Evolutionary conservation across 805 yeast species (phyloP).

Genomic region (Komagataella pseudopastoris): DNA sequence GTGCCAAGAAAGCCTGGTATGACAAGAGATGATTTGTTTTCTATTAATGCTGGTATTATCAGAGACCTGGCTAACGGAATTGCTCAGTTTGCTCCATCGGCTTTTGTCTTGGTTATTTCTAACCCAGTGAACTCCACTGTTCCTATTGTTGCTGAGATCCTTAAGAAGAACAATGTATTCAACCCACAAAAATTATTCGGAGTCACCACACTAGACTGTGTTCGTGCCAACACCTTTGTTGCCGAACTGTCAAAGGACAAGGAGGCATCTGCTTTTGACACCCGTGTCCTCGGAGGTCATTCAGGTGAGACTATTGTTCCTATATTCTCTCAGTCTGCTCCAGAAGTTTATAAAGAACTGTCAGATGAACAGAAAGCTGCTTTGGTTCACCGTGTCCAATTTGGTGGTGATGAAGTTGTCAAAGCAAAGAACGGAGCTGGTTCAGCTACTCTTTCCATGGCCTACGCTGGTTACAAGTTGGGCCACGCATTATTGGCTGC

Average conservation of each 20-base stretch:
- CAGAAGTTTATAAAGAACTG: slow-evolving; percentile 12
- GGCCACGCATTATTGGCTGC: slow-evolving; percentile 52
- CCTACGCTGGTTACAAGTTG: slow-evolving; percentile 77
- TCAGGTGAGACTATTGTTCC: slow-evolving; percentile 94
- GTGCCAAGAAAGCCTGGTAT: slow-evolving; percentile 54
- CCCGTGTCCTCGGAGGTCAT: slow-evolving; percentile 88
- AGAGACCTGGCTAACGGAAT: slow-evolving; percentile 61
- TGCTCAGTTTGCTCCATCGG: slow-evolving; percentile 58
- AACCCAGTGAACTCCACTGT: slow-evolving; percentile 93
- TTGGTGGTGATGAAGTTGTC: slow-evolving; percentile 94
- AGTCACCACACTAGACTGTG: slow-evolving; percentile 79
- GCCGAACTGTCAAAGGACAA: slow-evolving; percentile 31
- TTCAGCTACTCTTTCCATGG: slow-evolving; percentile 88
- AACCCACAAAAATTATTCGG: slow-evolving; percentile 72
- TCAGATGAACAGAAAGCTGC: slow-evolving; percentile 28
- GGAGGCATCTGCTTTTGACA: slow-evolving; percentile 37
- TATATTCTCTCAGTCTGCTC: slow-evolving; percentile 37
- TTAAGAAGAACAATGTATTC: slow-evolving; percentile 52
- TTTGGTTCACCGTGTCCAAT: slow-evolving; percentile 80
- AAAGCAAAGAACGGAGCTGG: slow-evolving; percentile 92
- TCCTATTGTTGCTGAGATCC: slow-evolving; percentile 74
- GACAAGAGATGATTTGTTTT: slow-evolving; percentile 52
- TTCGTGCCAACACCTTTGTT: slow-evolving; percentile 75
- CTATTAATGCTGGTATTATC: slow-evolving; percentile 55
- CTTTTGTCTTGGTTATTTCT: slow-evolving; percentile 71